phyloP scores from a whole-genome alignment of 148 eudicot species.

The Chenopodium quinoa region DNA sequence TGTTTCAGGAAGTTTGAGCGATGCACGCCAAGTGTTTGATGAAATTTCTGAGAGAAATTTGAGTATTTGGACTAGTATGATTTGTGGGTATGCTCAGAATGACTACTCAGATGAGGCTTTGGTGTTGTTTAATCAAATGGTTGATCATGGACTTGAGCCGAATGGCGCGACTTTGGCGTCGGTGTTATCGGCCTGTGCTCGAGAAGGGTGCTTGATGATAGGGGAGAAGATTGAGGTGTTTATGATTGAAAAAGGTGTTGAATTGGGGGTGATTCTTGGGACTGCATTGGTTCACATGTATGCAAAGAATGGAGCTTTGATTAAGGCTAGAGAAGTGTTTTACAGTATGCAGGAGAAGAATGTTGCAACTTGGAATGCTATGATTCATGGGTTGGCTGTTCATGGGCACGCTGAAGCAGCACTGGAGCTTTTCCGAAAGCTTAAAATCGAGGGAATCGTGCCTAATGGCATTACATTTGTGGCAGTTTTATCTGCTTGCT shows the following conservation, averaged over 20 bases:
- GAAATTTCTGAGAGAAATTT: slow-evolving; percentile 55
- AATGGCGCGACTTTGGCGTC: slow-evolving; percentile 64
- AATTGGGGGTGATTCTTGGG: slow-evolving; percentile 62
- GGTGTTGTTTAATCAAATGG: slow-evolving; percentile 56
- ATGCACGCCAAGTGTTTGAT: slow-evolving; percentile 63
- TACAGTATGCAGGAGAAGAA: slow-evolving; percentile 60
- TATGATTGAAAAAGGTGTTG: slow-evolving; percentile 41
- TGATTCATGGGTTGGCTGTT: slow-evolving; percentile 79
- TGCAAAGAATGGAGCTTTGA: slow-evolving; percentile 66
- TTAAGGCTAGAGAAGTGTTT: slow-evolving; percentile 53
- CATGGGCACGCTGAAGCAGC: slow-evolving; percentile 76
- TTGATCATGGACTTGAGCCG: slow-evolving; percentile 51
- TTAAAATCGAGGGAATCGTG: slow-evolving; percentile 35
- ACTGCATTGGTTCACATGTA: slow-evolving; percentile 85
- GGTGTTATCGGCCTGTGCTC: slow-evolving; percentile 78
- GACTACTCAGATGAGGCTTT: slow-evolving; percentile 45
- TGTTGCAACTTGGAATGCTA: slow-evolving; percentile 73
- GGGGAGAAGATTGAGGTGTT: slow-evolving; percentile 59
- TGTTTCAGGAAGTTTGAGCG: slow-evolving; percentile 24
- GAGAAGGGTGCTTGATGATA: slow-evolving; percentile 56
- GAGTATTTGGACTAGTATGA: slow-evolving; percentile 77
- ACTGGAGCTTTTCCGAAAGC: slow-evolving; percentile 41
- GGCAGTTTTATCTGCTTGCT: slow-evolving; percentile 75
- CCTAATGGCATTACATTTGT: slow-evolving; percentile 65
- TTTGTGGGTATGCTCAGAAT: slow-evolving; percentile 76